Percentiles rank a stretch among this genome's conserved stretches.
These are phyloP conservation scores for Crithidia sp. DNA, from an alignment of 208 protist genomes.

Conservation along the genomic window DNA sequence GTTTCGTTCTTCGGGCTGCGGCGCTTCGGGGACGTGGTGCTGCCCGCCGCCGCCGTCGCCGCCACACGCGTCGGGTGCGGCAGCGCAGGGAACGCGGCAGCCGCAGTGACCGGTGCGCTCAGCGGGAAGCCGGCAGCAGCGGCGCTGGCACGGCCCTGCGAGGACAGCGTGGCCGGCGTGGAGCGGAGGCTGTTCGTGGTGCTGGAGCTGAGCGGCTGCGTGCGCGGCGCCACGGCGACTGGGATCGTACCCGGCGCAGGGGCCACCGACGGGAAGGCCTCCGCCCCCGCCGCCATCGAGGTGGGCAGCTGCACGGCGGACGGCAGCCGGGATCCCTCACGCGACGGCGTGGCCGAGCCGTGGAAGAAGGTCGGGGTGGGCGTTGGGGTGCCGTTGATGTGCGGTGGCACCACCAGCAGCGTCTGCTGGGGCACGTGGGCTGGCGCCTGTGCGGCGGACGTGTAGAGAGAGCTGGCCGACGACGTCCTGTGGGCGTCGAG, in stretches of 20 bases:
- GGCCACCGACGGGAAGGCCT: slow-evolving; percentile 6
- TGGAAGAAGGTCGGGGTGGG: slow-evolving; percentile 26
- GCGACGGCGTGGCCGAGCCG: slow-evolving; percentile 20
- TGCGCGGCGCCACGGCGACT: slow-evolving; percentile 37
- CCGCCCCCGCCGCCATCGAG: slow-evolving; percentile 5
- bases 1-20: slow-evolving; percentile 11
- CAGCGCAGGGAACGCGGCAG: not conserved
- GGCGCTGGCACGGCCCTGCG: not conserved
- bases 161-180: slow-evolving; percentile 32
- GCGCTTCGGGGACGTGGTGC: slow-evolving; percentile 16
- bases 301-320: slow-evolving; percentile 24
- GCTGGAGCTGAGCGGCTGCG: slow-evolving; percentile 38
- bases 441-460: slow-evolving; percentile 27
- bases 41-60: not conserved
- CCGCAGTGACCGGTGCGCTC: slow-evolving; percentile 2
- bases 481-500: slow-evolving; percentile 14
- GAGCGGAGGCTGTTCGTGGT: slow-evolving; percentile 36
- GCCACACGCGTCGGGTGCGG: not conserved
- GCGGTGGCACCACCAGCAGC: slow-evolving; percentile 39
- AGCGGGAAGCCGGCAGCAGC: slow-evolving; percentile 13
- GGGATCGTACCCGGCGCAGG: slow-evolving; percentile 15
- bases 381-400: slow-evolving; percentile 35
- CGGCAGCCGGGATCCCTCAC: slow-evolving; percentile 20
- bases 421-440: slow-evolving; percentile 27
- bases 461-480: slow-evolving; percentile 33